Conservation (phyloP, 2,329 filamentous ascomycete species). For the Pestalotiopsis sp. region DNA sequence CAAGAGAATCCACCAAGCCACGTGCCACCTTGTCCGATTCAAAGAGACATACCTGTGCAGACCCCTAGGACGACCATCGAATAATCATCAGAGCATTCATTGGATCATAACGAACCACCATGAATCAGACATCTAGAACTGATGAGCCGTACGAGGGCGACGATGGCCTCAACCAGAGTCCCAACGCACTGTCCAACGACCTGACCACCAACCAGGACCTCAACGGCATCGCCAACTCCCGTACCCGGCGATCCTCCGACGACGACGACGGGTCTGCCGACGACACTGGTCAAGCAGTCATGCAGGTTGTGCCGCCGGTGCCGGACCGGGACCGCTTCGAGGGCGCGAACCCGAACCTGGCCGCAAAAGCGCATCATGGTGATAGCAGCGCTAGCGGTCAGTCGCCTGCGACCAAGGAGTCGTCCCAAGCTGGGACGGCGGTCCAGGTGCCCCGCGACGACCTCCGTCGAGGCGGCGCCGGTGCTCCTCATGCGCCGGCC, state of each 20-base stretch:
- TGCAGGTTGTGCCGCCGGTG: slow-evolving; percentile 17
- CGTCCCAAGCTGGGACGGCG: slow-evolving; percentile 12
- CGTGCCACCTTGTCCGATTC: neutral
- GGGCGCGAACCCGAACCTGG: slow-evolving; percentile 16
- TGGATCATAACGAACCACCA: slow-evolving; percentile 14
- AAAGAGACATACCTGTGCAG: neutral
- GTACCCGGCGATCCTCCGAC: slow-evolving; percentile 25
- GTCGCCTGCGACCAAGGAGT: slow-evolving; percentile 19
- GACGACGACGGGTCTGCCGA: slow-evolving; percentile 22
- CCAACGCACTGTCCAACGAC: slow-evolving; percentile 51
- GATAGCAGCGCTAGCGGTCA: slow-evolving; percentile 18
- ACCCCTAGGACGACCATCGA: neutral
- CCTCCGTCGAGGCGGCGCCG: slow-evolving; percentile 6
- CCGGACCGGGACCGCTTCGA: slow-evolving; percentile 18
- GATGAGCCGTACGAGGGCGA: slow-evolving; percentile 38
- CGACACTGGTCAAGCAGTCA: slow-evolving; percentile 27
- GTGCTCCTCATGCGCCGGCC: slow-evolving; percentile 8
- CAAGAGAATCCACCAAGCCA: slow-evolving; percentile 3
- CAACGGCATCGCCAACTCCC: slow-evolving; percentile 49
- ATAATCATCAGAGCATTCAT: neutral
- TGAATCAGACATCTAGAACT: slow-evolving; percentile 36
- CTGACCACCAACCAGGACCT: slow-evolving; percentile 58
- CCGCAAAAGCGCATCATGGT: slow-evolving; percentile 17
- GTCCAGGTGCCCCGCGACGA: slow-evolving; percentile 16
- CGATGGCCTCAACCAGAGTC: slow-evolving; percentile 54